Evolutionary conservation across 306 rosid species (phyloP).

Genomic region (Aeschynomene evenia): DNA sequence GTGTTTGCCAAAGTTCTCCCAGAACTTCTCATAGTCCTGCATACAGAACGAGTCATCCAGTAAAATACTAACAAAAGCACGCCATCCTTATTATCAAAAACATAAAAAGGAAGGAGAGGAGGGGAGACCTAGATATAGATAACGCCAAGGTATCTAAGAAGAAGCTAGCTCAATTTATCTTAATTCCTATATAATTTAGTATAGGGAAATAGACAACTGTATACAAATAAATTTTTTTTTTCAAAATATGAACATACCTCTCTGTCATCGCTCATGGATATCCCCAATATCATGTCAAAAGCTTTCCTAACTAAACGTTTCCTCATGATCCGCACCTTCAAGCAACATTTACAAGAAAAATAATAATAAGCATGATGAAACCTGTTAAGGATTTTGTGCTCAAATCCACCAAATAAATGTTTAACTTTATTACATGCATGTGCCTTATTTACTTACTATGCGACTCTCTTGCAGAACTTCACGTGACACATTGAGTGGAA

Average conservation of each 20-base stretch:
- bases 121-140: background rate
- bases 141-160: background rate
- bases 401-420: constrained; percentile 1
- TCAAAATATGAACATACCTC: constrained; percentile 52
- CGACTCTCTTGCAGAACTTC: constrained; percentile 99
- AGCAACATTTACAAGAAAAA: constrained; percentile 16
- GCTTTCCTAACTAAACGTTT: constrained; percentile 93
- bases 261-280: constrained; percentile 87
- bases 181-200: background rate
- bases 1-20: constrained; percentile 93
- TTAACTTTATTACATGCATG: background rate
- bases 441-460: constrained; percentile 53
- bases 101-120: background rate
- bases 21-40: constrained; percentile 93
- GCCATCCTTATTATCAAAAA: constrained; percentile 2
- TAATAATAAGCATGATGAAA: background rate
- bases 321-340: constrained; percentile 95
- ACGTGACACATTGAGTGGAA: constrained; percentile 96
- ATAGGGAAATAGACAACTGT: background rate
- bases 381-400: background rate
- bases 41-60: constrained; percentile 19
- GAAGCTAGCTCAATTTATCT: background rate
- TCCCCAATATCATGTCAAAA: constrained; percentile 94
- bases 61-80: constrained; percentile 13
- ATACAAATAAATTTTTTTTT: constrained; percentile 1